Evolutionary conservation across 75 land plant genomes (phyloP), one percentile per base, ranked within the genome.

Genomic region (Isoetes taiwanensis): DNA sequence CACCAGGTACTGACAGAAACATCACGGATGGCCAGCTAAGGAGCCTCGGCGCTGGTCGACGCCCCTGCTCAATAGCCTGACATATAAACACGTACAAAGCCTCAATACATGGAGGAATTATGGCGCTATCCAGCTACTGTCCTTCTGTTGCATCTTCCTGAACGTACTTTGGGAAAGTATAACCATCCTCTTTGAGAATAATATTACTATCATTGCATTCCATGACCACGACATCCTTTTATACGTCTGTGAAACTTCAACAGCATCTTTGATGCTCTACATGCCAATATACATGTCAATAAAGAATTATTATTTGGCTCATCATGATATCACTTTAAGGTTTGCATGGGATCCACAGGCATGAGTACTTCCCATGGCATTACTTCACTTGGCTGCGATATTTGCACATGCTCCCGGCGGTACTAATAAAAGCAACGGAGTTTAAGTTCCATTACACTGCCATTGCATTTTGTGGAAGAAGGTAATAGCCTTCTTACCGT

Each of bases 361-460:
- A 72, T 82, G 85, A 33, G 34, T 82, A 72, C 43, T 70, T 78
- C n/a, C 85, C 85, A 27, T 75, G 81, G n/a, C n/a, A n/a, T n/a
- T n/a, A n/a, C n/a, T n/a, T 27, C 52, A 35, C 4, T 50, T 9
- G 29, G 33, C 33, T 23, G 33, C 33, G 20, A 48, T 24, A 34
- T 30, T 16, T 38, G 35, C 31, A 54, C 46, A 61, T 72, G 55
- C 41, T 56, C n/a, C n/a, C n/a, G n/a, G n/a, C n/a, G n/a, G n/a
- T n/a, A n/a, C n/a, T n/a, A n/a, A n/a, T n/a, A n/a, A n/a, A n/a
- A n/a, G n/a, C n/a, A 55, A 70, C 74, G 3, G 80, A 76, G n/a
- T 31, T 34, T 11, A n/a, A 67, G 9, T 16, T 55, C 55, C 0
- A 30, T 34, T 39, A 31, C 32, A 0, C 40, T 33, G 12, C 64